Base-by-base conservation (phyloP, 305 asterid genomes). In the Plantago coronopus region DNA sequence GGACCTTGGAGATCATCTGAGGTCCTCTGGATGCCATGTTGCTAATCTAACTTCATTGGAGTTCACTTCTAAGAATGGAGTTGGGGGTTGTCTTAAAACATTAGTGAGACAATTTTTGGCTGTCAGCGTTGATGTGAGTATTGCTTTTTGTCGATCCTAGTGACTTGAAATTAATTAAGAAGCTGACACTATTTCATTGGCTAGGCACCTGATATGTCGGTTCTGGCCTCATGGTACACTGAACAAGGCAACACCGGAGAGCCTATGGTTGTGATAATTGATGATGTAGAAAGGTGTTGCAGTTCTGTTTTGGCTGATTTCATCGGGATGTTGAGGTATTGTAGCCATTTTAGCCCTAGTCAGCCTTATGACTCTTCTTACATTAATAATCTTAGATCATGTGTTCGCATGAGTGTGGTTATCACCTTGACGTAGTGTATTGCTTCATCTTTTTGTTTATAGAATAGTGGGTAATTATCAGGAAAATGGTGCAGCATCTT, bases 141-240 rank as follows among this genome's bases (percentile, higher is more conserved):
- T 57, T 17, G 40, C 69, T 17, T 18, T 60, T 17, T 18, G n/a
- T 63, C 58, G 34, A 22, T 59, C 70, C 48, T 19, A 29, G 29
- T 12, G 23, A 7, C 25, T 46, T 42, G 61, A 63, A 44, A 50
- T 48, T 51, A 18, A 17, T 54, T 64, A 54, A 57, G 15, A 53
- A 59, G 27, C 48, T 57, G 12, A 62, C 40, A 29, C 20, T 61
- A 59, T 49, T 47, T 61, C 18, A 57, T 44, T 63, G 38, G 48
- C 37, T 77, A 88, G 98, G 93, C 87, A 3, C 91, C 96, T 72
- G 96, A 93, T 70, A 70, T 93, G 69, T 89, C 96, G 31, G 67
- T 81, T 62, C 69, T 93, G 69, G 95, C 90, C 18, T 87, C 91
- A 44, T 93, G 97, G 98, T 89, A 84, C 56, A 54, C 74, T 67